These are phyloP conservation scores for Albatrellus ellisii DNA, from an alignment of 768 basidiomycete genomes.

Conservation along the genomic window DNA sequence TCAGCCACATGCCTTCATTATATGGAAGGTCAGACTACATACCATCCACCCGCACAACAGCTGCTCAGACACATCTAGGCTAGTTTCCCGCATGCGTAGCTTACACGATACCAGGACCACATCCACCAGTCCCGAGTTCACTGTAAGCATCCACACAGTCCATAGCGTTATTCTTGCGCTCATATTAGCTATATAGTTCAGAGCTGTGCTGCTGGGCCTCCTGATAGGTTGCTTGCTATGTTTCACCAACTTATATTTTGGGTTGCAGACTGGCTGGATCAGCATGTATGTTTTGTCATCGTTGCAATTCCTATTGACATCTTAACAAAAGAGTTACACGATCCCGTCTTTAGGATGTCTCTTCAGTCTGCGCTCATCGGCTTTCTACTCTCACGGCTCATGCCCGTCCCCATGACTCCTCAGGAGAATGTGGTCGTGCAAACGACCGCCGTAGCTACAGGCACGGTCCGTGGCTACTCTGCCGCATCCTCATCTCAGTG, in stretches of 20 bases:
- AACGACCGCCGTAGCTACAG: conserved; percentile 92
- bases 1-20: no score
- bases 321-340: neutral
- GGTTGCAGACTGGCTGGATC: conserved; percentile 84
- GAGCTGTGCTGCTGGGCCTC: conserved; percentile 66
- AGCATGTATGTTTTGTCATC: conserved; percentile 46
- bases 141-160: conserved; percentile 1
- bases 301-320: neutral
- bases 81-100: no score
- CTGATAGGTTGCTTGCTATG: conserved; percentile 79
- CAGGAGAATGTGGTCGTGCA: conserved; percentile 93
- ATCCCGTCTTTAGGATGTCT: conserved; percentile 59
- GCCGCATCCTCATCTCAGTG: neutral
- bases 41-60: no score
- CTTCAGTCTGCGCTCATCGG: conserved; percentile 90
- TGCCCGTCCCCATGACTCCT: conserved; percentile 65
- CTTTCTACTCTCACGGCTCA: conserved; percentile 66
- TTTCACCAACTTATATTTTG: conserved; percentile 86
- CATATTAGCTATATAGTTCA: conserved; percentile 10
- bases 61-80: no score
- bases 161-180: neutral
- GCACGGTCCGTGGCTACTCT: conserved; percentile 28
- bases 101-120: neutral
- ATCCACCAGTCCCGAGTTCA: conserved; percentile 11
- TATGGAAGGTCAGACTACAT: no score